Evolutionary conservation across 331 rosid species (phyloP).

Genomic region (Acacia pycnantha): DNA sequence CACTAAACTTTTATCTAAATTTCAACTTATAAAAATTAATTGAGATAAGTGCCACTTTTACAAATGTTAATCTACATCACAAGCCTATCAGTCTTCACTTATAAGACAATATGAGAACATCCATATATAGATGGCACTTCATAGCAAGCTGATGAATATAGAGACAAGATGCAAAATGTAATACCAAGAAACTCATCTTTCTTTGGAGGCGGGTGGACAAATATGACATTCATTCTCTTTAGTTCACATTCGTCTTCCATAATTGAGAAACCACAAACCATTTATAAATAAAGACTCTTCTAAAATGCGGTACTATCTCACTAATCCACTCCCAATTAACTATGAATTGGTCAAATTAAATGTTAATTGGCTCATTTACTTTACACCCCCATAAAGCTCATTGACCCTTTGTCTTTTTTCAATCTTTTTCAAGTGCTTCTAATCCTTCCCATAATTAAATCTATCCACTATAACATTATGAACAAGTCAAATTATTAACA

Average conservation of each 20-base stretch:
- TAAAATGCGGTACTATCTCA: not conserved
- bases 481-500: not conserved
- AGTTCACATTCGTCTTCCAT: not conserved
- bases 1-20: too few relatives aligned
- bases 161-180: not conserved
- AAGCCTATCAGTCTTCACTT: too few relatives aligned
- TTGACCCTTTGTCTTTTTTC: not conserved
- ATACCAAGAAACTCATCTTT: not conserved
- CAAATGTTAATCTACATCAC: too few relatives aligned
- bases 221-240: not conserved
- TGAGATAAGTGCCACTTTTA: too few relatives aligned
- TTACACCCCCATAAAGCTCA: not conserved
- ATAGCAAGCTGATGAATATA: too few relatives aligned
- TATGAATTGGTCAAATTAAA: not conserved
- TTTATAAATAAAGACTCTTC: not conserved
- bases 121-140: too few relatives aligned
- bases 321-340: not conserved
- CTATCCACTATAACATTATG: not conserved
- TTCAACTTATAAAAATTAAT: too few relatives aligned
- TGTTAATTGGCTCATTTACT: not conserved
- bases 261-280: not conserved
- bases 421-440: not conserved
- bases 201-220: not conserved
- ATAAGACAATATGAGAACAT: too few relatives aligned
- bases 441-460: not conserved